Conservation (phyloP, 176 grass and related monocot species). For the Pharus latifolius region DNA sequence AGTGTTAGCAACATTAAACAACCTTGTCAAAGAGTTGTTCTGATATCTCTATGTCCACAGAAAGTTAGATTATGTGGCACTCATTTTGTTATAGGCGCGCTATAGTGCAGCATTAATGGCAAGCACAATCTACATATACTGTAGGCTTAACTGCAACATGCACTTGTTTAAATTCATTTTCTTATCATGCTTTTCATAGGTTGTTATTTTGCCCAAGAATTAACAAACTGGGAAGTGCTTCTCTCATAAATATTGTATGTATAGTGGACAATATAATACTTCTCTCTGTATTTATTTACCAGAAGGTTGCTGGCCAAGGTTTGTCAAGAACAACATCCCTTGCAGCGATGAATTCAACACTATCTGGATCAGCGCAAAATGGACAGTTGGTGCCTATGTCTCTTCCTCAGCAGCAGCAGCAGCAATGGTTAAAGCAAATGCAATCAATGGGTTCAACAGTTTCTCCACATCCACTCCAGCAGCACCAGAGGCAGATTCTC, state of each 20-base stretch:
- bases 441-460: conserved; percentile 45
- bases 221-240: neutral
- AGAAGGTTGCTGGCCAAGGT: conserved; percentile 76
- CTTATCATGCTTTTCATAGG: neutral
- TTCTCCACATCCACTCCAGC: conserved; percentile 56
- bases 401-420: conserved; percentile 55
- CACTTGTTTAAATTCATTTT: neutral
- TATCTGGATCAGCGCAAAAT: conserved; percentile 68
- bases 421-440: conserved; percentile 69
- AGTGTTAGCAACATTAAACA: neutral
- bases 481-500: conserved; percentile 55
- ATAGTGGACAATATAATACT: too few species aligned
- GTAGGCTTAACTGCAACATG: neutral
- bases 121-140: neutral
- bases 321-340: conserved; percentile 59
- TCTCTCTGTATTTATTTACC: conserved; percentile 15
- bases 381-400: conserved; percentile 64
- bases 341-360: conserved; percentile 49
- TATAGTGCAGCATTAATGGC: too few species aligned
- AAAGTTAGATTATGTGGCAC: too few species aligned
- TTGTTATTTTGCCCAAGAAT: neutral
- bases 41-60: neutral
- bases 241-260: too few species aligned
- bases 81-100: too few species aligned
- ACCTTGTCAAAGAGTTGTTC: neutral